A percentile compares a stretch with the other conserved stretches of the same genome.
These are phyloP conservation scores for Hanseniaspora lachancei DNA, from an alignment of 805 yeast species.

Conservation along the genomic window DNA sequence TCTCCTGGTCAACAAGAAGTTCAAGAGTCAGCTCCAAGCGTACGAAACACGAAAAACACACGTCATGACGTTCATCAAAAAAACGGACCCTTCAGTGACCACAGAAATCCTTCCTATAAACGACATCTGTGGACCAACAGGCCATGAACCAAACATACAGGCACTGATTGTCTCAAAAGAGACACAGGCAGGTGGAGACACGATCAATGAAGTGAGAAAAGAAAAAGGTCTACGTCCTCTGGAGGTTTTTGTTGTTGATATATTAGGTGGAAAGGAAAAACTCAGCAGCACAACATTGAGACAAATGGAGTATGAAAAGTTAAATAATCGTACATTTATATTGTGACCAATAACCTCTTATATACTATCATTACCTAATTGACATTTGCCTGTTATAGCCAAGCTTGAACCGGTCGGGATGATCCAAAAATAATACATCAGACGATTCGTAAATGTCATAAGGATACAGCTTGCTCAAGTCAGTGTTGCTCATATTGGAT, in stretches of 20 bases:
- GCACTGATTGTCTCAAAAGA: constrained; percentile 74
- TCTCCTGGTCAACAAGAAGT: constrained; percentile 63
- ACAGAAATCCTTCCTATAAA: constrained; percentile 50
- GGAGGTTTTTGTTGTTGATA: constrained; percentile 41
- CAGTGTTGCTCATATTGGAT: constrained; percentile 40
- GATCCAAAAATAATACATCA: constrained; percentile 66
- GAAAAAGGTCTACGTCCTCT: constrained; percentile 44
- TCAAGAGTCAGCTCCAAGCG: constrained; percentile 47
- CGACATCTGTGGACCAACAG: constrained; percentile 93
- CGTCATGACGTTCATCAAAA: constrained; percentile 38
- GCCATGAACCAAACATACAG: constrained; percentile 55
- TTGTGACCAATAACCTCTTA: background rate
- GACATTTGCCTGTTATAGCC: constrained; percentile 47
- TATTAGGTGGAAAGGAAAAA: constrained; percentile 63
- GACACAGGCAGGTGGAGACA: constrained; percentile 58
- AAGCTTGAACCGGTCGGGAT: constrained; percentile 63
- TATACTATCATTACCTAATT: constrained; percentile 29
- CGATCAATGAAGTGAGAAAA: constrained; percentile 52
- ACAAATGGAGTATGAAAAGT: constrained; percentile 21
- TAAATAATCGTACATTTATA: background rate
- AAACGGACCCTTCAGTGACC: constrained; percentile 34
- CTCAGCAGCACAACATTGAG: constrained; percentile 77
- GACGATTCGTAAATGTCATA: constrained; percentile 40
- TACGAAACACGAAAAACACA: constrained; percentile 37
- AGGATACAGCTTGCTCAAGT: constrained; percentile 31